A percentile compares a stretch with the other conserved stretches of the same genome.
Conservation (phyloP, 495 filamentous ascomycete species). For the Daldinia childiae region DNA sequence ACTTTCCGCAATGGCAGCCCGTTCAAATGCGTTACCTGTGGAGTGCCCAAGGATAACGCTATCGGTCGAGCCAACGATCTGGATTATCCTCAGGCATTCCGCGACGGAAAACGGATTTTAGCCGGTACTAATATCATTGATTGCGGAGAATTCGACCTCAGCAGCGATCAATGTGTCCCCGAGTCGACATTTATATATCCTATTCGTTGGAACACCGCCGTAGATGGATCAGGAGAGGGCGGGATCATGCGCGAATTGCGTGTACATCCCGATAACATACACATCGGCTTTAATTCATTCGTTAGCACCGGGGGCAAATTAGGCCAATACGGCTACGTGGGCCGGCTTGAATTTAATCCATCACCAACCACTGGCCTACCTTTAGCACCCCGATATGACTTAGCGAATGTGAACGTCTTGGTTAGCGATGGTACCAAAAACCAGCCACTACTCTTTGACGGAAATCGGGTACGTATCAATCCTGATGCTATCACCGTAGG, state of each 20-base stretch:
- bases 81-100: conserved; percentile 44
- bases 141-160: conserved; percentile 32
- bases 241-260: neutral
- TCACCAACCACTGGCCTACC: neutral
- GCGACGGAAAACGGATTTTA: conserved; percentile 38
- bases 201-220: neutral
- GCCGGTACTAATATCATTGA: conserved; percentile 36
- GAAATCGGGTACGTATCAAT: neutral
- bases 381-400: neutral
- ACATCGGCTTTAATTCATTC: neutral
- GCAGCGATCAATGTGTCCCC: neutral
- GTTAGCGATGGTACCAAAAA: neutral
- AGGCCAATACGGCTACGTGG: neutral
- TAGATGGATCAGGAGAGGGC: neutral
- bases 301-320: neutral
- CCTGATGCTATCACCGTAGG: conserved; percentile 35
- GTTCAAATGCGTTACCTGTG: neutral
- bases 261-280: neutral
- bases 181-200: conserved; percentile 1
- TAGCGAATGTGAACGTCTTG: neutral
- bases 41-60: neutral
- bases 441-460: neutral
- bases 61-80: neutral
- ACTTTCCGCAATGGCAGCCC: neutral
- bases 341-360: neutral